A percentile compares a stretch with the other conserved stretches of the same genome.
Conservation (phyloP, 768 basidiomycete genomes). For the Boletus sp. region DNA sequence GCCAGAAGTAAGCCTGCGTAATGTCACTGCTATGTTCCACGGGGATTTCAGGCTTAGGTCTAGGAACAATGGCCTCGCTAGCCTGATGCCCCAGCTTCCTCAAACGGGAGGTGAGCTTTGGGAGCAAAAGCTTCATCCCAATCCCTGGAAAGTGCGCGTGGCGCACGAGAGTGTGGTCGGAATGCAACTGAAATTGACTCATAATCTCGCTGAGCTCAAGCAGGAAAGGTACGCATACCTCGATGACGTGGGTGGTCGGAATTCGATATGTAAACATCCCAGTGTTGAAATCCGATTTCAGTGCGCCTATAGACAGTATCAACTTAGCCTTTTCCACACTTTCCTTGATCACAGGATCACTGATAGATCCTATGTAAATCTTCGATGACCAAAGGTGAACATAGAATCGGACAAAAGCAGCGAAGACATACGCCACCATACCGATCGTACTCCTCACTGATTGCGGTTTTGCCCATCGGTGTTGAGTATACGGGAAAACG, state of each 20-base stretch:
- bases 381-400: constrained; percentile 24
- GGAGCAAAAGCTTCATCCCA: constrained; percentile 76
- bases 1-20: constrained; percentile 84
- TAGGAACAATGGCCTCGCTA: constrained; percentile 44
- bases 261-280: constrained; percentile 82
- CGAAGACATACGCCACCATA: constrained; percentile 70
- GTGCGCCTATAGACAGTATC: constrained; percentile 65
- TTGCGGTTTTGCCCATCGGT: constrained; percentile 78
- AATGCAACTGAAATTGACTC: constrained; percentile 57
- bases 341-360: constrained; percentile 60
- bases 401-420: neutral
- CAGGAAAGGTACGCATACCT: constrained; percentile 40
- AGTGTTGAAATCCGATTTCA: constrained; percentile 83
- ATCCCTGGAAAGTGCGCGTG: constrained; percentile 61
- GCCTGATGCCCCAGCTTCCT: constrained; percentile 40
- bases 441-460: constrained; percentile 66
- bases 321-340: constrained; percentile 73
- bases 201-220: neutral
- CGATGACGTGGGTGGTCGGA: constrained; percentile 54
- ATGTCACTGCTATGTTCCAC: constrained; percentile 52
- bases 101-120: constrained; percentile 60
- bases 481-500: constrained; percentile 71
- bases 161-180: constrained; percentile 63
- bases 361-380: constrained; percentile 77
- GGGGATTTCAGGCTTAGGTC: constrained; percentile 41